These are phyloP conservation scores for Mycogone perniciosa DNA, from an alignment of 2,329 filamentous ascomycete genomes.

Conservation along the genomic window DNA sequence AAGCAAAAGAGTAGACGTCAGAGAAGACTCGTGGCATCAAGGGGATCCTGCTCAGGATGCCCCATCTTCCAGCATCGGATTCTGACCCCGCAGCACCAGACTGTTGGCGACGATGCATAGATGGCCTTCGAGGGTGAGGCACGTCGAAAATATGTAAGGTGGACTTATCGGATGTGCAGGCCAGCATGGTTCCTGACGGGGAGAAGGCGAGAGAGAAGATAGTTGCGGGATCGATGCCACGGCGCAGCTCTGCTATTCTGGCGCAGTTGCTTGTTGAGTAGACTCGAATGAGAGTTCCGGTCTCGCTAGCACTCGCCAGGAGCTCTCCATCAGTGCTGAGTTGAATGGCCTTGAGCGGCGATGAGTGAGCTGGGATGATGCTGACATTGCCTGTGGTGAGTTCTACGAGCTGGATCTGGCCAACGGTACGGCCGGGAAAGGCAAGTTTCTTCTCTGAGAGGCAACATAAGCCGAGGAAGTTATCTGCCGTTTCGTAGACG, in stretches of 20 bases:
- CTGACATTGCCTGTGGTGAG: slow-evolving; percentile 73
- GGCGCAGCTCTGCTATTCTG: slow-evolving; percentile 74
- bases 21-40: slow-evolving; percentile 82
- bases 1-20: slow-evolving; percentile 81
- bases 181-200: slow-evolving; percentile 70
- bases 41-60: slow-evolving; percentile 74
- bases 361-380: slow-evolving; percentile 87
- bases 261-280: slow-evolving; percentile 77
- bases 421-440: slow-evolving; percentile 79
- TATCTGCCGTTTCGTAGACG: slow-evolving; percentile 80
- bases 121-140: slow-evolving; percentile 46
- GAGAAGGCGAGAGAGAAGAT: slow-evolving; percentile 88
- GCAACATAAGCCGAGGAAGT: slow-evolving; percentile 73
- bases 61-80: slow-evolving; percentile 69
- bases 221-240: slow-evolving; percentile 80
- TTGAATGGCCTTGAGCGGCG: slow-evolving; percentile 68
- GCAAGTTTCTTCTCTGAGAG: slow-evolving; percentile 67
- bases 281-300: slow-evolving; percentile 80
- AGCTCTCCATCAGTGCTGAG: slow-evolving; percentile 75
- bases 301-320: slow-evolving; percentile 85
- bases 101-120: slow-evolving; percentile 27
- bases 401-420: slow-evolving; percentile 85
- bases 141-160: slow-evolving; percentile 93
- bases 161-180: slow-evolving; percentile 93
- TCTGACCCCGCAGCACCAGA: slow-evolving; percentile 24